phyloP scores from a whole-genome alignment of 176 grass and related monocot species.

The Cenchrus purpureus region DNA sequence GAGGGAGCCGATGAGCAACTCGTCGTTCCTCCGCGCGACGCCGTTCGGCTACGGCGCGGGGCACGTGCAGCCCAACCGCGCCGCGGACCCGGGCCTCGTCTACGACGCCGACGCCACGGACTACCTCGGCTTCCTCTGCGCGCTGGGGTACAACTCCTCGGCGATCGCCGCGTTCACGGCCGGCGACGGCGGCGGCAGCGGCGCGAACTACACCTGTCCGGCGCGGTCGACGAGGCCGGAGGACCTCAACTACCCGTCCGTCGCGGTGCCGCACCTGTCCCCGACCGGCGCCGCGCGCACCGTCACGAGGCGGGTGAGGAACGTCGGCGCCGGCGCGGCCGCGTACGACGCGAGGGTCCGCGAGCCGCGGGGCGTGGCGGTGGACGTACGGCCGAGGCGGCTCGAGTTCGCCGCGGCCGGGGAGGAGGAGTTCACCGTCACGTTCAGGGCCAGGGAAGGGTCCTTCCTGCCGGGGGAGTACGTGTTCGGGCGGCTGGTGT shows the following conservation, averaged over 20 bases:
- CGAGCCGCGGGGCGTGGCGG: constrained; percentile 62
- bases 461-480: constrained; percentile 46
- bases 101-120: constrained; percentile 66
- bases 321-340: constrained; percentile 56
- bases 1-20: constrained; percentile 63
- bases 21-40: constrained; percentile 60
- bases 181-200: neutral
- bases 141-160: constrained; percentile 85
- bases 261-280: constrained; percentile 64
- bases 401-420: constrained; percentile 62
- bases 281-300: constrained; percentile 42
- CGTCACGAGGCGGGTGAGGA: constrained; percentile 70
- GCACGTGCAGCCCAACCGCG: constrained; percentile 74
- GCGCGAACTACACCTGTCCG: constrained; percentile 44
- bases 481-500: constrained; percentile 74
- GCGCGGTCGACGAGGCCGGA: constrained; percentile 33
- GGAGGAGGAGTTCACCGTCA: constrained; percentile 64
- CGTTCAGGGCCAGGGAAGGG: constrained; percentile 51
- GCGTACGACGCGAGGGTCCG: constrained; percentile 55
- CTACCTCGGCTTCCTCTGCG: constrained; percentile 80
- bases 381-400: constrained; percentile 61
- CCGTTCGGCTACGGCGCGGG: constrained; percentile 92
- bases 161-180: constrained; percentile 56
- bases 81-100: constrained; percentile 85
- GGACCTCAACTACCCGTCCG: constrained; percentile 91